Evolutionary conservation across 2,329 filamentous ascomycete species (phyloP).

Genomic region (Botryosphaeria dothidea): DNA sequence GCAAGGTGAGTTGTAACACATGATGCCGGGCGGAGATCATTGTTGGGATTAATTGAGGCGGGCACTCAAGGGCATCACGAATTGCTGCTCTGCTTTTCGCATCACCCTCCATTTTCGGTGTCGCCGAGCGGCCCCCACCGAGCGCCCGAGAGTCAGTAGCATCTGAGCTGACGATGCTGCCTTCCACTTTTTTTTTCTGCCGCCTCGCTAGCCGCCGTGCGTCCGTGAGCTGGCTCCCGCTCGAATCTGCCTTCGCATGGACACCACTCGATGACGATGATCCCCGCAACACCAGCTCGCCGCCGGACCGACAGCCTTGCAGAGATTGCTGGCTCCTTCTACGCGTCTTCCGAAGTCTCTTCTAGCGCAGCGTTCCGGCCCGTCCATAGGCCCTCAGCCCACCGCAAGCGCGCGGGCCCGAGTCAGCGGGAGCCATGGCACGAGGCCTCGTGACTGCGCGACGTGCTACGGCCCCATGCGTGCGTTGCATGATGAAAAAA

Average conservation of each 20-base stretch:
- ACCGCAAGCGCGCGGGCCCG: not conserved
- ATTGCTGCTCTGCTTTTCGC: not conserved
- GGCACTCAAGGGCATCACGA: not conserved
- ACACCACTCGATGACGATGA: conserved; percentile 2
- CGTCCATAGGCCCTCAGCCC: not conserved
- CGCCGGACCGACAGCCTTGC: not conserved
- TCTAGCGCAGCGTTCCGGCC: not conserved
- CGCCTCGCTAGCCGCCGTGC: not conserved
- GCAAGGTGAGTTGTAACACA: conserved; percentile 7
- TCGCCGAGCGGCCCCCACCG: conserved; percentile 8
- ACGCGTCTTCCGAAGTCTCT: not conserved
- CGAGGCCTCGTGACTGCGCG: conserved; percentile 13
- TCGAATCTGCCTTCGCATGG: not conserved
- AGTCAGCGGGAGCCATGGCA: not conserved
- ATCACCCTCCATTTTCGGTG: conserved; percentile 1
- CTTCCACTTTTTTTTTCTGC: conserved; percentile 7
- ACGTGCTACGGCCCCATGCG: not conserved
- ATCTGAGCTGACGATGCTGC: not conserved
- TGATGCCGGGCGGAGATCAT: conserved; percentile 12
- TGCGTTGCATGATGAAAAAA: not conserved
- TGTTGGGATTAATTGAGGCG: conserved; percentile 10
- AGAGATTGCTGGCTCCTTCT: not conserved
- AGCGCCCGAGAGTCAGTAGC: not conserved
- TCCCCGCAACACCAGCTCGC: conserved; percentile 6
- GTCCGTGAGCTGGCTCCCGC: conserved; percentile 4